phyloP scores from a whole-genome alignment of 257 asterid genomes.

The Solanum arcanum region DNA sequence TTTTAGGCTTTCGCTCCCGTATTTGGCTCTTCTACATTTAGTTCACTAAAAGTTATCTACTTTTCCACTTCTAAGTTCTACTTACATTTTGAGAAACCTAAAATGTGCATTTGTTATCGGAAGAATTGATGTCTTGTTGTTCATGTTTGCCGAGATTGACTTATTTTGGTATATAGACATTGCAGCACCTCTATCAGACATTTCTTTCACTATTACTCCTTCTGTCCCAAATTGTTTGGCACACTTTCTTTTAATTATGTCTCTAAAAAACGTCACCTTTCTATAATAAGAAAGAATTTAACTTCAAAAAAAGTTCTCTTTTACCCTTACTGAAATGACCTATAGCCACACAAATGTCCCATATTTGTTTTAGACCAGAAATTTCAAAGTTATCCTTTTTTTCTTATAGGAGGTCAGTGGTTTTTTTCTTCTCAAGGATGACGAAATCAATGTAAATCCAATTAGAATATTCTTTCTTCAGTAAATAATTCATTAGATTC shows the following conservation, averaged over 20 bases:
- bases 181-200: background rate
- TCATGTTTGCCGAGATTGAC: background rate
- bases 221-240: background rate
- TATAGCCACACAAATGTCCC: background rate
- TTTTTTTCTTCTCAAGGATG: background rate
- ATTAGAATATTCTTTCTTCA: background rate
- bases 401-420: background rate
- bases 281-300: background rate
- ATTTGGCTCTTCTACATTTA: background rate
- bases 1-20: background rate
- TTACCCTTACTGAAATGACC: background rate
- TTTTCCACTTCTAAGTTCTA: background rate
- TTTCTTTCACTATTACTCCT: background rate
- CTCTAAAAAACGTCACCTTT: background rate
- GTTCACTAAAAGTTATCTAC: background rate
- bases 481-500: background rate
- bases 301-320: background rate
- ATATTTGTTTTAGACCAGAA: background rate
- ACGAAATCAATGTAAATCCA: background rate
- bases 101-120: background rate
- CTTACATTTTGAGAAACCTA: background rate
- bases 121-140: background rate
- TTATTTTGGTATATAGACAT: background rate
- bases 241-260: background rate
- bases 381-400: background rate